These are phyloP conservation scores for Tolypocladium album DNA, from an alignment of 2,329 filamentous ascomycete species.

Conservation along the genomic window DNA sequence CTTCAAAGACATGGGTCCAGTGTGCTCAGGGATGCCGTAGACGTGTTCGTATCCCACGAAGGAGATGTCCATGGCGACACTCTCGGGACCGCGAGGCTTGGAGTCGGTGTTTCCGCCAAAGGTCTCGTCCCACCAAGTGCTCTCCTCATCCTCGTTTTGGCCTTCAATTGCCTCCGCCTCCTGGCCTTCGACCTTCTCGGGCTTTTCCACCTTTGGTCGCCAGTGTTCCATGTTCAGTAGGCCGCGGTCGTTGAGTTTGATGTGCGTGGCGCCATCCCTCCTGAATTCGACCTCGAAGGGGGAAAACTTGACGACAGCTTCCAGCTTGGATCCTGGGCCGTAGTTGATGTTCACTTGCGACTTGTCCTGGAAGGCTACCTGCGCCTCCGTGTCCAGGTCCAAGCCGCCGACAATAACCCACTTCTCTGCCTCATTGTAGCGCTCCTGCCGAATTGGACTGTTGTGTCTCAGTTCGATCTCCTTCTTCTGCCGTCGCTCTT, in stretches of 20 bases:
- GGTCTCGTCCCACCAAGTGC: conserved; percentile 95
- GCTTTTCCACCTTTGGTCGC: conserved; percentile 69
- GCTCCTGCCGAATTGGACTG: conserved; percentile 77
- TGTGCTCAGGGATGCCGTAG: conserved; percentile 88
- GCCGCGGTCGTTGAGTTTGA: conserved; percentile 85
- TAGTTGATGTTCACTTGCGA: conserved; percentile 67
- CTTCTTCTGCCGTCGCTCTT: conserved; percentile 80
- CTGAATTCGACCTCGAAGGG: conserved; percentile 84
- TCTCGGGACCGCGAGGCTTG: conserved; percentile 92
- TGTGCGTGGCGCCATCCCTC: conserved; percentile 67
- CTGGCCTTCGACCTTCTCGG: conserved; percentile 41
- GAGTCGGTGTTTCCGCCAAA: conserved; percentile 94
- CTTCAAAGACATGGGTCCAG: conserved; percentile 77
- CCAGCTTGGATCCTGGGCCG: conserved; percentile 63
- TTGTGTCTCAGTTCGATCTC: conserved; percentile 80
- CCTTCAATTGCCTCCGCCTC: conserved; percentile 32
- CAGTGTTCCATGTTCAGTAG: conserved; percentile 92
- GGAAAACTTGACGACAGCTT: conserved; percentile 72
- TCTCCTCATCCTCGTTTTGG: conserved; percentile 56
- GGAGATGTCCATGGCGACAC: conserved; percentile 79
- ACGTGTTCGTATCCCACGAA: conserved; percentile 90
- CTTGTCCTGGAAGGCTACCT: conserved; percentile 54
- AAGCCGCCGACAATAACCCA: conserved; percentile 81
- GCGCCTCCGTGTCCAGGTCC: conserved; percentile 59
- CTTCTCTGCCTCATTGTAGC: conserved; percentile 84